Evolutionary conservation across 1,284 basidiomycete species (phyloP).

Genomic region (Somion occarium): DNA sequence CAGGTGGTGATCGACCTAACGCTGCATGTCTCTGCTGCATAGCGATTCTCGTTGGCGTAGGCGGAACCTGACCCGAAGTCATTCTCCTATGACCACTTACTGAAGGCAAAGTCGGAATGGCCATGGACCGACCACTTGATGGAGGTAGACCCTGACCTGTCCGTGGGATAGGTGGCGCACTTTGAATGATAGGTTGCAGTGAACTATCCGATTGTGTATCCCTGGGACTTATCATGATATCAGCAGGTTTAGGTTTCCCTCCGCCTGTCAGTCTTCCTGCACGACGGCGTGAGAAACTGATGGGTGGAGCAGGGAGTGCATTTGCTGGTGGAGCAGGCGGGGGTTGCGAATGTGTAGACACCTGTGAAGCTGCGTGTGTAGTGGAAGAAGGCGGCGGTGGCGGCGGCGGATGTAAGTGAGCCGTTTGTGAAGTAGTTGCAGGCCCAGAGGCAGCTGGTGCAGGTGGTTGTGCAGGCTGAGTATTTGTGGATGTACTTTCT

Average conservation of each 20-base stretch:
- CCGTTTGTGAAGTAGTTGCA: neutral
- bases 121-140: constrained; percentile 40
- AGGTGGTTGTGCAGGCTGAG: constrained; percentile 1
- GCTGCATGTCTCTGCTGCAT: constrained; percentile 35
- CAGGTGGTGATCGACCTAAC: constrained; percentile 41
- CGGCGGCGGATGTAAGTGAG: neutral
- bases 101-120: constrained; percentile 60
- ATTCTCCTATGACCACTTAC: constrained; percentile 44
- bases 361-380: neutral
- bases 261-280: constrained; percentile 50
- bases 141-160: constrained; percentile 34
- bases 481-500: neutral
- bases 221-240: constrained; percentile 69
- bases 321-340: constrained; percentile 17
- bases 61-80: constrained; percentile 53
- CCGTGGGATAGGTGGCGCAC: constrained; percentile 62
- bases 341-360: neutral
- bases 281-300: constrained; percentile 69
- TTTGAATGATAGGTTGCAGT: constrained; percentile 60
- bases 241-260: constrained; percentile 67
- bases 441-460: neutral
- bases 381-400: constrained; percentile 7
- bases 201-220: constrained; percentile 43
- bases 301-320: constrained; percentile 58
- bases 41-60: constrained; percentile 64